Evolutionary conservation across 495 filamentous ascomycete species (phyloP), one percentile per base, ranked within the genome.

Genomic region (Aspergillus indologenus): DNA sequence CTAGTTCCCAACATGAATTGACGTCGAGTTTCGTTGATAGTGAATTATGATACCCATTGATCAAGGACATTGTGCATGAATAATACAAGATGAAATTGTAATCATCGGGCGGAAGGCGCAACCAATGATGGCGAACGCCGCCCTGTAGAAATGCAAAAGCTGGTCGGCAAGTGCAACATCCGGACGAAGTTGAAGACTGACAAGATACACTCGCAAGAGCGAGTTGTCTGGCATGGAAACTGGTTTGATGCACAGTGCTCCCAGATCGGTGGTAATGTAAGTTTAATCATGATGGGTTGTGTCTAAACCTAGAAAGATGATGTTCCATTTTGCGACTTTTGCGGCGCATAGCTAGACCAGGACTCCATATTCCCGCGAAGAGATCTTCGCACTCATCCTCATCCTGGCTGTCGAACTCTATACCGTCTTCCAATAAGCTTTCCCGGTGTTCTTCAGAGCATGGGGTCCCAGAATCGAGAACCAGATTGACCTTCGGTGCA

Each of bases 301-400:
- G 50, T 23, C 70, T 67, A 56, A 72, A 73, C 49, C 68, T 56
- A 3, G 66, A 61, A 22, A 67, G 56, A 53, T 63, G 60, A 24
- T 65, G 61, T 31, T 71, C 74, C 47, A 79, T 68, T 50, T 77
- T 77, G 65, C 78, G 89, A 56, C 75, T 75, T 71, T 78, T 78
- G 62, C 91, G 78, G 64, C 90, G 80, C 22, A 75, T 77, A 34
- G 90, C 92, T 43, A 84, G 70, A 50, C 82, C 82, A 17, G 87
- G 77, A 63, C 86, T 89, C 93, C 93, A 98, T 2, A 90, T 79
- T 0, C 93, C 93, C 12, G 85, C 81, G 75, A 98, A 97, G 52
- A 98, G 68, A 71, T 96, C 92, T 66, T 97, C 93, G 61, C 92
- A 96, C 75, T 98, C 93, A 53, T 95, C 91, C 66, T 96, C 91